A percentile compares a stretch with the other conserved stretches of the same genome.
phyloP scores from a whole-genome alignment of 2,329 filamentous ascomycete species.

The Clarireedia sp. region DNA sequence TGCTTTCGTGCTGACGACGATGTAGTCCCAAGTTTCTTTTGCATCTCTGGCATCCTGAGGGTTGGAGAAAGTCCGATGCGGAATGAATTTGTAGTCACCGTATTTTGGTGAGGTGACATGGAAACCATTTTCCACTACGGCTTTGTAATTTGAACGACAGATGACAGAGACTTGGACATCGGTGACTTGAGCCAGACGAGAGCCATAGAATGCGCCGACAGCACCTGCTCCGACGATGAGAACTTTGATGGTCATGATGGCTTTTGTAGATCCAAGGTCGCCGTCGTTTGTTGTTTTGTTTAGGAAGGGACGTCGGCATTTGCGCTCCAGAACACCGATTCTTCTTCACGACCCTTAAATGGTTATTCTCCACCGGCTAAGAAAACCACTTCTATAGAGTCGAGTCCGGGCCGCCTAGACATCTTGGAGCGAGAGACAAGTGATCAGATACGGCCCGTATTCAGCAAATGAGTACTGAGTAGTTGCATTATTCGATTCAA shows the following conservation, averaged over 20 bases:
- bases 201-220: constrained; percentile 66
- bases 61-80: constrained; percentile 55
- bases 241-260: constrained; percentile 35
- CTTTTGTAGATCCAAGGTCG: no score
- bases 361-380: no score
- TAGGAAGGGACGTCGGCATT: not conserved
- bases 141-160: constrained; percentile 65
- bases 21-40: constrained; percentile 35
- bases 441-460: no score
- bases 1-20: constrained; percentile 28
- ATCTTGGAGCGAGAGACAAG: no score
- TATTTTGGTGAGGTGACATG: constrained; percentile 57
- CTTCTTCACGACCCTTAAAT: no score
- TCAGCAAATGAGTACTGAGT: no score
- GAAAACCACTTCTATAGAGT: no score
- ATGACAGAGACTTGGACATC: constrained; percentile 56
- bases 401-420: no score
- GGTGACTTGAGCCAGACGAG: constrained; percentile 52
- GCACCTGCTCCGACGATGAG: constrained; percentile 60
- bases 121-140: constrained; percentile 54
- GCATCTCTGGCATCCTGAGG: constrained; percentile 35
- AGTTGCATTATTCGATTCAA: no score
- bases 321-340: not conserved
- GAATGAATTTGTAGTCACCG: constrained; percentile 56
- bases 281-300: no score